Evolutionary conservation across 2,329 filamentous ascomycete genomes (phyloP), one percentile per base, ranked within the genome.

Genomic region (Alternaria consortialis): DNA sequence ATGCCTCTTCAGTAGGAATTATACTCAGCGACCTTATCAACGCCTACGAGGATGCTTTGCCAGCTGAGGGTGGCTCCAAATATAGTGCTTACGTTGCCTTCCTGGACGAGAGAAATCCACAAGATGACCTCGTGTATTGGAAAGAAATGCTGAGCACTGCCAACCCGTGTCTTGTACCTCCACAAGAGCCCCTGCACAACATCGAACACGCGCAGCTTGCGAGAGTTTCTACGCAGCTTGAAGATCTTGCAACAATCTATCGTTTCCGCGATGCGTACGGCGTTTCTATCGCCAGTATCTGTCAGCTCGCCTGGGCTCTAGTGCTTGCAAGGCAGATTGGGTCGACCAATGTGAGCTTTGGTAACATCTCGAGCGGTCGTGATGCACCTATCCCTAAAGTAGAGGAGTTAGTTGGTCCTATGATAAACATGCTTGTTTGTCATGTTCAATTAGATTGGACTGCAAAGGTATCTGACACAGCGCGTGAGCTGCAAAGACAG

Each of bases 1-100:
- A 85, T 69, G 83, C 82, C 2, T 74, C 73, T 34, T 84, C 82
- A 0, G 80, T 83, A 53, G 78, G 79, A 1, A 77, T 83, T 29
- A 75, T 84, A 5, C 62, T 82, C 6, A 75, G 77, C 2, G 82
- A 84, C 51, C 56, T 83, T 23, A 72, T 72, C n/a, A 57, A 74
- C 5, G 80, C 80, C 3, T 84, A 84, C 53, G 31, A 51, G 37
- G 68, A 74, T 80, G 0, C 69, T 68, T 13, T 64, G 9, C 32
- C 12, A 8, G 47, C 7, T 39, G 17, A 15, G 27, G 47, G 31
- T 37, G 20, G 20, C 20, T 31, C 47, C 8, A 37, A 53, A 13
- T 42, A 67, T 9, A 67, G 62, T 8, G 65, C 56, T 2, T 74
- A 64, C 4, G 67, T 73, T 8, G 59, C 65, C 8, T 77, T 74